These are phyloP conservation scores for Aspergillus terreus DNA, from an alignment of 2,329 filamentous ascomycete species.

Conservation along the genomic window DNA sequence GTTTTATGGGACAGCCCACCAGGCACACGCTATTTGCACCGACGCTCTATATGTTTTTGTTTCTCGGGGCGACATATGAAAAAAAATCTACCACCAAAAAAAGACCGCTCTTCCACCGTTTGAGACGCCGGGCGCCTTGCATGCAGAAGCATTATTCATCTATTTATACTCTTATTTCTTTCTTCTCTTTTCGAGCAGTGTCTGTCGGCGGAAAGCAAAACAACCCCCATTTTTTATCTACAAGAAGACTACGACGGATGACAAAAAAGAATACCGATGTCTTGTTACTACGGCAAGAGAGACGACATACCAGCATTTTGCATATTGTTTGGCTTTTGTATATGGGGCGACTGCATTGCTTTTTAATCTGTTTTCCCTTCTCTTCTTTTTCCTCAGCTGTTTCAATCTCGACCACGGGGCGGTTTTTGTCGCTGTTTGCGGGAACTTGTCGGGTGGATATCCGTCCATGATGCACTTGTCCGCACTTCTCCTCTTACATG, in stretches of 20 bases:
- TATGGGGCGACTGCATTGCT: conserved; percentile 29
- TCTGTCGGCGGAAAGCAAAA: conserved; percentile 21
- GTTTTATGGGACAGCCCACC: conserved; percentile 39
- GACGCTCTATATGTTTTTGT: conserved; percentile 22
- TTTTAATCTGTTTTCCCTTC: conserved; percentile 13
- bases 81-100: conserved; percentile 23
- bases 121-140: conserved; percentile 23
- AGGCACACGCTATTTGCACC: conserved; percentile 30
- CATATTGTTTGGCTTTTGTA: conserved; percentile 19
- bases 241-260: conserved; percentile 35
- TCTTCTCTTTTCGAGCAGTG: conserved; percentile 13
- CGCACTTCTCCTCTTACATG: not conserved
- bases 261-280: conserved; percentile 27
- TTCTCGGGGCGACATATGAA: conserved; percentile 20
- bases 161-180: conserved; percentile 11
- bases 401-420: conserved; percentile 1
- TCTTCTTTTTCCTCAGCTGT: conserved; percentile 11
- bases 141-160: conserved; percentile 19
- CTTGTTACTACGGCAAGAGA: conserved; percentile 28
- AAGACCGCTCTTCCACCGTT: conserved; percentile 21
- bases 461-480: not conserved
- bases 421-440: not conserved
- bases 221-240: conserved; percentile 18
- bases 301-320: conserved; percentile 37
- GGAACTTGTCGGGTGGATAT: not conserved